Conservation (phyloP, 306 rosid species). For the Medicago lupulina region DNA sequence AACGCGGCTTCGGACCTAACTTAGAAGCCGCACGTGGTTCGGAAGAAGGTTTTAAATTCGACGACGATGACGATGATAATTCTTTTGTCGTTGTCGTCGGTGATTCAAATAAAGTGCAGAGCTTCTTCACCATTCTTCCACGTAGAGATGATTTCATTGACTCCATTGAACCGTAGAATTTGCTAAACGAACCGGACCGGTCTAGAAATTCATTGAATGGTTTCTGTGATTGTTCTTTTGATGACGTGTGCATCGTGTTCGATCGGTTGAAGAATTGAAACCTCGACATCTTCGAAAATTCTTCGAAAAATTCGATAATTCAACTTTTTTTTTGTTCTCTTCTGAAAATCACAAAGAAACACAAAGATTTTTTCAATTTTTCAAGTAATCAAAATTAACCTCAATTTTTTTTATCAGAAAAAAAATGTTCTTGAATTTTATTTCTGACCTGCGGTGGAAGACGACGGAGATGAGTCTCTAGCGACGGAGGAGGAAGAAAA, state of each 20-base stretch:
- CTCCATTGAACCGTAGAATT: slow-evolving; percentile 62
- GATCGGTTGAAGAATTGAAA: slow-evolving; percentile 79
- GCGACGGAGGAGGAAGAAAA: slow-evolving; percentile 6
- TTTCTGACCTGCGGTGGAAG: slow-evolving; percentile 37
- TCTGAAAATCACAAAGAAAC: slow-evolving; percentile 3
- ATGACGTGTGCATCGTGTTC: slow-evolving; percentile 49
- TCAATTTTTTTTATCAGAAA: neutral
- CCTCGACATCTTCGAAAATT: slow-evolving; percentile 48
- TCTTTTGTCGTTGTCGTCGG: slow-evolving; percentile 45
- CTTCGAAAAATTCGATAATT: slow-evolving; percentile 6
- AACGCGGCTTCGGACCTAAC: slow-evolving; percentile 8
- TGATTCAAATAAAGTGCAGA: slow-evolving; percentile 66
- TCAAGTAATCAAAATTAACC: no score
- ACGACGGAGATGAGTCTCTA: neutral
- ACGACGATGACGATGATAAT: neutral
- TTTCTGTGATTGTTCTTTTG: slow-evolving; percentile 53
- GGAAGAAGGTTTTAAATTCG: neutral
- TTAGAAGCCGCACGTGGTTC: slow-evolving; percentile 37
- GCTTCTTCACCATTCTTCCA: slow-evolving; percentile 81
- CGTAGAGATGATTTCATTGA: slow-evolving; percentile 67
- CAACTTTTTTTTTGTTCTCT: neutral
- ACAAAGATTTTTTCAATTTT: neutral
- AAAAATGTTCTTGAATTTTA: neutral
- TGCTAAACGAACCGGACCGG: slow-evolving; percentile 62
- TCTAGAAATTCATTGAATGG: slow-evolving; percentile 47